phyloP scores from a whole-genome alignment of 768 basidiomycete genomes.

The Cubamyces lactineus region DNA sequence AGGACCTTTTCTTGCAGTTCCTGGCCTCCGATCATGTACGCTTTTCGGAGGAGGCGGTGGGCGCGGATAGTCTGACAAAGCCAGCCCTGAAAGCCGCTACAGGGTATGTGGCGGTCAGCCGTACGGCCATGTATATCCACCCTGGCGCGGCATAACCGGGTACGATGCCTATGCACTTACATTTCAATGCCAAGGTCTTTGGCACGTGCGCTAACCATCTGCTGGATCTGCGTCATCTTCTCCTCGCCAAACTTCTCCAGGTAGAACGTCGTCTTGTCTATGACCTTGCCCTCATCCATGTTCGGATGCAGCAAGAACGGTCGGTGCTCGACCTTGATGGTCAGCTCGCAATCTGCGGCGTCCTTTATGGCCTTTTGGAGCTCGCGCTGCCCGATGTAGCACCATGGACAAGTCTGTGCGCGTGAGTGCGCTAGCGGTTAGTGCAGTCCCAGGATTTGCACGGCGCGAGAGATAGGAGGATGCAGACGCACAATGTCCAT shows the following conservation, averaged over 20 bases:
- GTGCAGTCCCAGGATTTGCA: background rate
- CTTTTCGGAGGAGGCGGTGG: constrained; percentile 74
- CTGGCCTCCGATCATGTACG: constrained; percentile 64
- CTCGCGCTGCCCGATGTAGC: constrained; percentile 46
- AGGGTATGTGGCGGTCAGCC: background rate
- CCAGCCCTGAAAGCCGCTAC: constrained; percentile 60
- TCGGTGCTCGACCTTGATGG: constrained; percentile 48
- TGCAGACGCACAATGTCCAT: constrained; percentile 40
- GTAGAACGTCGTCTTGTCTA: constrained; percentile 35
- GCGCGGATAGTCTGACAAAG: constrained; percentile 69
- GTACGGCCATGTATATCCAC: background rate
- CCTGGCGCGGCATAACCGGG: background rate
- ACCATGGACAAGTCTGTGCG: constrained; percentile 44
- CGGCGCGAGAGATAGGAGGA: constrained; percentile 1
- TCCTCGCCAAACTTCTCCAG: constrained; percentile 45
- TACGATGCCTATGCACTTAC: constrained; percentile 37
- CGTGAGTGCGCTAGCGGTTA: background rate
- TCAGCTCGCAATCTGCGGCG: constrained; percentile 31
- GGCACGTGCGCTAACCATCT: constrained; percentile 39
- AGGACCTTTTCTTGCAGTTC: constrained; percentile 59
- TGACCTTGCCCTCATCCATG: constrained; percentile 35
- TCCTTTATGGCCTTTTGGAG: constrained; percentile 42
- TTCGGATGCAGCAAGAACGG: constrained; percentile 50
- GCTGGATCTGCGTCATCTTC: constrained; percentile 37
- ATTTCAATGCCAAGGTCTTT: constrained; percentile 46